Percentiles rank a stretch among this genome's conserved stretches.
Conservation (phyloP, 495 filamentous ascomycete genomes). For the Chaetomium fimeti region DNA sequence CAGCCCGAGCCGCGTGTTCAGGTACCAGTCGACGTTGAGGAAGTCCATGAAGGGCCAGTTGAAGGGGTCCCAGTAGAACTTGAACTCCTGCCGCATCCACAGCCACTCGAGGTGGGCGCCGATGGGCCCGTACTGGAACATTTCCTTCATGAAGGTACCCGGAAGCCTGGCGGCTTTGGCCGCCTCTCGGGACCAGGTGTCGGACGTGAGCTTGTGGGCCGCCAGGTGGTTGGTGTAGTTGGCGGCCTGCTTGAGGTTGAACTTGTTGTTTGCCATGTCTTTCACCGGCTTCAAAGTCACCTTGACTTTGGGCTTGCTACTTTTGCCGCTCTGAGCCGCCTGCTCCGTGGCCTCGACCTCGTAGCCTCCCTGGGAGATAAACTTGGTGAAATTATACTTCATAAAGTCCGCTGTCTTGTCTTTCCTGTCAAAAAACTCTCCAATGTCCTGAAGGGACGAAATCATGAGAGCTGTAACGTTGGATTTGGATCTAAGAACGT, state of each 20-base stretch:
- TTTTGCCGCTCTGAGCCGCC: neutral
- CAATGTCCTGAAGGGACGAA: slow-evolving; percentile 25
- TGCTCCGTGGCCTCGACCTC: neutral
- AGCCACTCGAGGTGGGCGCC: slow-evolving; percentile 25
- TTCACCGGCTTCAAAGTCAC: neutral
- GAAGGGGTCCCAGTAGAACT: slow-evolving; percentile 29
- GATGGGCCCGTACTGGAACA: slow-evolving; percentile 18
- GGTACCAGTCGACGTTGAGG: slow-evolving; percentile 23
- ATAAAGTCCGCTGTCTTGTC: neutral
- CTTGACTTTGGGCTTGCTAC: neutral
- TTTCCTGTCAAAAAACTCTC: slow-evolving; percentile 18
- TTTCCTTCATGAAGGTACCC: slow-evolving; percentile 12
- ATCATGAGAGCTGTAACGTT: slow-evolving; percentile 24
- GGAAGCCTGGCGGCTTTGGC: slow-evolving; percentile 22
- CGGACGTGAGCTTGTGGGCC: slow-evolving; percentile 13
- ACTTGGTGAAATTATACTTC: slow-evolving; percentile 20
- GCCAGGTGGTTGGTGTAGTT: slow-evolving; percentile 15
- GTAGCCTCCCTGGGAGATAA: slow-evolving; percentile 28
- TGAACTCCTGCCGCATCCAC: slow-evolving; percentile 27
- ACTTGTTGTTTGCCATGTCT: slow-evolving; percentile 22
- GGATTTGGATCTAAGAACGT: slow-evolving; percentile 6
- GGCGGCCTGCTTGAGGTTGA: neutral
- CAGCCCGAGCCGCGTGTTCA: slow-evolving; percentile 20
- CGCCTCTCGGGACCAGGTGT: slow-evolving; percentile 27
- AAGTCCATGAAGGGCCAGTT: slow-evolving; percentile 19